Conservation (phyloP, 140 eudicot genomes). For the Flaveria floridana region DNA sequence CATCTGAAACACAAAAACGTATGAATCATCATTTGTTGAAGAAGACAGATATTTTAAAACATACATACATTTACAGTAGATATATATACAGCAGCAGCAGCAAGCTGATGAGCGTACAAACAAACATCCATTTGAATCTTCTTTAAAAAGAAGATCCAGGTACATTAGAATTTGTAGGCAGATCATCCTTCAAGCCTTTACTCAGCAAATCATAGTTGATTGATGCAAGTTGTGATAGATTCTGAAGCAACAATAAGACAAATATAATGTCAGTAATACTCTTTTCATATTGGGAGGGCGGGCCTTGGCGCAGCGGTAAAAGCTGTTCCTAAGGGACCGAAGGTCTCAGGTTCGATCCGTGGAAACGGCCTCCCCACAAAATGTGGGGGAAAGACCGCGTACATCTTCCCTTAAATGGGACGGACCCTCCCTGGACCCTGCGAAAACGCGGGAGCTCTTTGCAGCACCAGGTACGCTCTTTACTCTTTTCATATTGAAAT, state of each 20-base stretch:
- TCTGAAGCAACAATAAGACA: slow-evolving; percentile 41
- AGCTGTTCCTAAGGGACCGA: too few species aligned
- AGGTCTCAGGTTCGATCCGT: too few species aligned
- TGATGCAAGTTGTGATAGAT: slow-evolving; percentile 93
- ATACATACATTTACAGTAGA: slow-evolving; percentile 32
- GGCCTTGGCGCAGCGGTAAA: too few species aligned
- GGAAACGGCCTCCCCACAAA: too few species aligned
- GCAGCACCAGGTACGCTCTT: too few species aligned
- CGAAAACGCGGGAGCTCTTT: too few species aligned
- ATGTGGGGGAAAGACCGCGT: too few species aligned
- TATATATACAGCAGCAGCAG: slow-evolving; percentile 32
- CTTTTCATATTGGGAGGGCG: background rate
- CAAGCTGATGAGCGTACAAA: slow-evolving; percentile 29
- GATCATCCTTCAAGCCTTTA: slow-evolving; percentile 85
- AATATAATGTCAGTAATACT: background rate
- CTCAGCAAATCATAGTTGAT: slow-evolving; percentile 85
- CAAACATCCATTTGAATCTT: background rate
- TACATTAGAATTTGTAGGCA: slow-evolving; percentile 48
- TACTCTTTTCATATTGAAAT: too few species aligned
- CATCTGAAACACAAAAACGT: slow-evolving; percentile 24
- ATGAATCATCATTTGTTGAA: slow-evolving; percentile 11
- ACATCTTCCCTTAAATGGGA: too few species aligned
- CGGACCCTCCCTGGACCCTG: too few species aligned
- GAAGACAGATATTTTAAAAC: background rate
- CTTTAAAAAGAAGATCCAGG: slow-evolving; percentile 14